Base-by-base conservation (phyloP, 441 rosid species). In the Arabidopsis hybrid region DNA sequence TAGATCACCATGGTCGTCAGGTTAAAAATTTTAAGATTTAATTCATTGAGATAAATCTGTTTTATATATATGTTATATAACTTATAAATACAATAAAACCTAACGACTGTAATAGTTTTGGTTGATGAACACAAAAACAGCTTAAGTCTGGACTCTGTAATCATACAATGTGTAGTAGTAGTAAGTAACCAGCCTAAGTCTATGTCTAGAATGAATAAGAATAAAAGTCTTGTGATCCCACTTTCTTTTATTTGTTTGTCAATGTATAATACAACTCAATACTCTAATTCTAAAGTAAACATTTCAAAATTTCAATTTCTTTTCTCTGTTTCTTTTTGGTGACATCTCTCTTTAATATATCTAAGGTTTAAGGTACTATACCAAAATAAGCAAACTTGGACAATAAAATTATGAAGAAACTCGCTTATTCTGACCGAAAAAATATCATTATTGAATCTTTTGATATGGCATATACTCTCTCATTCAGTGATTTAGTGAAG, bases 1-100 rank as follows among this genome's bases (percentile, higher is more conserved):
- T 75, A 79, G 75, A 63, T 60, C 80, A 17, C 71, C 67, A 45
- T 61, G 68, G 67, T 60, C 72, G 29, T 70, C 67, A 81, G 69
- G 84, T 75, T 79, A 87, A 82, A 43, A 74, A 21, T 0, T 21
- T 74, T 83, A 76, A 73, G 82, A 83, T 83, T 84, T 79, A 68
- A 83, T 86, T 90, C 68, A 83, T 84, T 85, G 38, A 46, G 68
- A 71, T 62, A 71, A 65, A 78, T 67, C 0, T 87, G 77, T 49
- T 90, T 64, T 77, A 83, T 78, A 83, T 78, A 81, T 52, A 68
- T 66, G 75, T 69, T 63, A 50, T 14, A 59, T 36, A 58, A 8
- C 18, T 51, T 71, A 49, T 49, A 57, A 61, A 68, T 77, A 59
- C 5, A 74, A 75, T 69, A 55, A 53, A 60, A 45, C 49, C 46